Conservation (phyloP, 768 basidiomycete genomes). For the Kwoniella sp. region DNA sequence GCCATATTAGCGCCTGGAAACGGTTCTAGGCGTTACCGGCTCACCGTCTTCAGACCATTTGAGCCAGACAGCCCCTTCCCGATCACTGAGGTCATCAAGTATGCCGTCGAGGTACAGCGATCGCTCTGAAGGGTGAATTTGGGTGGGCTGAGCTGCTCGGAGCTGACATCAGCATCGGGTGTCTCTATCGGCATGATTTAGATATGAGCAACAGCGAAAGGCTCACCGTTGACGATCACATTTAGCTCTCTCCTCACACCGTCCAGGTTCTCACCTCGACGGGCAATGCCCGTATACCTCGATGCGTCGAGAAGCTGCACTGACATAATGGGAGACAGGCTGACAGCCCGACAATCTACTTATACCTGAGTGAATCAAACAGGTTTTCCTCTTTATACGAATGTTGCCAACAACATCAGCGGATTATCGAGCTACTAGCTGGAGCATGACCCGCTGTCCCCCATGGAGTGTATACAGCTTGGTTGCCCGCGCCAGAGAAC, state of each 20-base stretch:
- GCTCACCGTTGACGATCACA: constrained; percentile 10
- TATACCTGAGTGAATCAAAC: no score
- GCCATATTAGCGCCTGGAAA: not conserved
- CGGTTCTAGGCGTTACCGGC: constrained; percentile 15
- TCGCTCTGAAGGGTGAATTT: constrained; percentile 56
- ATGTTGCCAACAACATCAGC: no score
- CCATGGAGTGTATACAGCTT: no score
- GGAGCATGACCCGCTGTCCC: no score
- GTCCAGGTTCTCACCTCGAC: constrained; percentile 1
- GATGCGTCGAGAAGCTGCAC: no score
- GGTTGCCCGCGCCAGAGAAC: no score
- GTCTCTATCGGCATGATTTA: no score
- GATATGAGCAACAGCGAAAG: no score
- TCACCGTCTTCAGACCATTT: constrained; percentile 59
- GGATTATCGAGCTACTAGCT: no score
- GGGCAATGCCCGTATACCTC: constrained; percentile 3
- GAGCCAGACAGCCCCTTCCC: constrained; percentile 52
- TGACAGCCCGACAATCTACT: no score
- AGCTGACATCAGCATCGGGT: not conserved
- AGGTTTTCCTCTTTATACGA: no score
- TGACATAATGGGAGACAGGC: no score
- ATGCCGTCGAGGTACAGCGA: constrained; percentile 59
- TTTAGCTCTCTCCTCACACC: constrained; percentile 9
- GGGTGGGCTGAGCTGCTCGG: constrained; percentile 55
- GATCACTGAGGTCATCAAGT: constrained; percentile 59